Percentiles rank a stretch among this genome's conserved stretches.
Conservation (phyloP, 352 stramenopile genomes). For the Phytopythium montanum region DNA sequence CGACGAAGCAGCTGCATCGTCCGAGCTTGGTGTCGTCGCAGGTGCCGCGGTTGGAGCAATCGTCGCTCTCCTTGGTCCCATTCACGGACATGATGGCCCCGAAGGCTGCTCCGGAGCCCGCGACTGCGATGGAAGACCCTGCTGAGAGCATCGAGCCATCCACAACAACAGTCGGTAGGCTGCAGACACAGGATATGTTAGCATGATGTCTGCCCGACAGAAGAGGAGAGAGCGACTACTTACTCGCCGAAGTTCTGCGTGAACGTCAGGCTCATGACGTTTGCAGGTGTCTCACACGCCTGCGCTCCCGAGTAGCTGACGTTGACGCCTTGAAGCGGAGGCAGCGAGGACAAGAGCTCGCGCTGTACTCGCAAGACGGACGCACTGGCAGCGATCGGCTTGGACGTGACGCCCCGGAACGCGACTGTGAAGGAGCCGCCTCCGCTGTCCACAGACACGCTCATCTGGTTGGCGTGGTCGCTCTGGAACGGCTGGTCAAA, state of each 20-base stretch:
- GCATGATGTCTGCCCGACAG: constrained; percentile 8
- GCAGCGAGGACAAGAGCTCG: constrained; percentile 34
- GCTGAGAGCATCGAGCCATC: constrained; percentile 26
- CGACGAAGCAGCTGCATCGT: constrained; percentile 52
- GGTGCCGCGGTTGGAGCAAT: constrained; percentile 60
- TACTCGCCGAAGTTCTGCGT: constrained; percentile 82
- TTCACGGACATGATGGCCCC: constrained; percentile 25
- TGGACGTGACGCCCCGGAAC: constrained; percentile 61
- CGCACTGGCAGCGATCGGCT: constrained; percentile 53
- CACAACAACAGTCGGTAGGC: constrained; percentile 52
- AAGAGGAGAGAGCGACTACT: constrained; percentile 9
- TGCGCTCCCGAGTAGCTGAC: constrained; percentile 53
- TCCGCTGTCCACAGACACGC: constrained; percentile 29
- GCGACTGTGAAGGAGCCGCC: constrained; percentile 50
- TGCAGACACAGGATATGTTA: constrained; percentile 11
- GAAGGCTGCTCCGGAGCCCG: constrained; percentile 18
- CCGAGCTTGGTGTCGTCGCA: constrained; percentile 62
- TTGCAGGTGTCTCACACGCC: constrained; percentile 56
- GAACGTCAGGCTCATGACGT: constrained; percentile 68
- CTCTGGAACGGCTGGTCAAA: constrained; percentile 49
- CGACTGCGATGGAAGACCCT: constrained; percentile 29
- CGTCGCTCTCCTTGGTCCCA: constrained; percentile 63
- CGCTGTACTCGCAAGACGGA: constrained; percentile 23
- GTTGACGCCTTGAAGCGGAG: constrained; percentile 47
- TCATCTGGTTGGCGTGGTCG: constrained; percentile 41